These are phyloP conservation scores for Nannochloropsis oceanica DNA, from an alignment of 108 stramenopile species.

Conservation along the genomic window DNA sequence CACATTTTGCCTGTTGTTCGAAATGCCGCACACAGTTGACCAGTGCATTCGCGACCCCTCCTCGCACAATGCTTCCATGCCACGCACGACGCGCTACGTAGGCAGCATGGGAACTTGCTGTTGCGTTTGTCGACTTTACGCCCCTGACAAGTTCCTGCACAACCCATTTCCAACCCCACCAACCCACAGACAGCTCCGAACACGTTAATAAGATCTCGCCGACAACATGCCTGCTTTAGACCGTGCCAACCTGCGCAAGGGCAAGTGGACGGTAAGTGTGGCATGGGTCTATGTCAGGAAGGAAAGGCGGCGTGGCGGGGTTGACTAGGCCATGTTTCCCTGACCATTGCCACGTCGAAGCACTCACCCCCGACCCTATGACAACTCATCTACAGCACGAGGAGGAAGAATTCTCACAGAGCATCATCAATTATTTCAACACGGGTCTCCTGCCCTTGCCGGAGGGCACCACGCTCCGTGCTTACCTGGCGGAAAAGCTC, in stretches of 20 bases:
- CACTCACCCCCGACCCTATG: not conserved
- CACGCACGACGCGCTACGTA: too few species aligned
- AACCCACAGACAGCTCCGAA: too few species aligned
- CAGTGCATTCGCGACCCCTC: too few species aligned
- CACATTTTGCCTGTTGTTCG: too few species aligned
- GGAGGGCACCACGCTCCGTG: constrained; percentile 71
- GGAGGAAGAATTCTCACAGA: constrained; percentile 75
- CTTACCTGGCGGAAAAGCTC: constrained; percentile 83
- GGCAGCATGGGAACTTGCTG: too few species aligned
- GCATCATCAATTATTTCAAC: constrained; percentile 80
- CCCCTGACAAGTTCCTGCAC: too few species aligned
- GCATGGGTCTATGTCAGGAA: not conserved
- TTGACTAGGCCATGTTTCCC: not conserved
- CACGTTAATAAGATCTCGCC: too few species aligned
- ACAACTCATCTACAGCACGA: constrained; percentile 33
- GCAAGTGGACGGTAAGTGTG: constrained; percentile 17
- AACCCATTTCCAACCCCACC: too few species aligned
- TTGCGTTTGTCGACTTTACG: too few species aligned
- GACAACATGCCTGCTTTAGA: not conserved
- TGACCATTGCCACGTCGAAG: not conserved
- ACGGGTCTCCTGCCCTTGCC: constrained; percentile 68
- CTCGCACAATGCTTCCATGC: too few species aligned
- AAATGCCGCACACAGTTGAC: too few species aligned
- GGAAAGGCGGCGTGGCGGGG: not conserved
- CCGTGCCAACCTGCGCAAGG: not conserved